Conservation (phyloP, 768 basidiomycete species). For the Daedaleopsis sinensis region DNA sequence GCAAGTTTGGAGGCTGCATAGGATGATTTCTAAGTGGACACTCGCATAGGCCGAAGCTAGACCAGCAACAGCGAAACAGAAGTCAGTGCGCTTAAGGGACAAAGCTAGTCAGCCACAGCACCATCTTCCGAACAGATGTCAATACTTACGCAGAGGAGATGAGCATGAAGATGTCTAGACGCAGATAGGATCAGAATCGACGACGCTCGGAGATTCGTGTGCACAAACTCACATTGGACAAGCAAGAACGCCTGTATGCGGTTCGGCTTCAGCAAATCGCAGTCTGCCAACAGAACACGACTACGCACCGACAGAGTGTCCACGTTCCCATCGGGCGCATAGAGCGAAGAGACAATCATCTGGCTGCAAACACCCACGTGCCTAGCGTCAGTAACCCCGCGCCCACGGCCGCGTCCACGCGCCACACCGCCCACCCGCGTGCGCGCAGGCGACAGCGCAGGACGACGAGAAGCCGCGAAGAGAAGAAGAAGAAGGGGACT, state of each 20-base stretch:
- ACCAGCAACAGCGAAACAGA: slow-evolving; percentile 28
- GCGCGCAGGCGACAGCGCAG: too few relatives aligned
- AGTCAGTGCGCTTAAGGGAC: slow-evolving; percentile 23
- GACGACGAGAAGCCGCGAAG: background rate
- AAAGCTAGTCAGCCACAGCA: background rate
- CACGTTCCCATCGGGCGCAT: slow-evolving; percentile 46
- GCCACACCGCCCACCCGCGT: background rate
- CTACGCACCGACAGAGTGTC: slow-evolving; percentile 44
- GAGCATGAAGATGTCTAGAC: slow-evolving; percentile 46
- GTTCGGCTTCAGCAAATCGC: too few relatives aligned
- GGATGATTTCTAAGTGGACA: background rate
- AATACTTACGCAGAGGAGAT: slow-evolving; percentile 44
- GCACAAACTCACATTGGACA: slow-evolving; percentile 42
- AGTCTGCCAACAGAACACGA: background rate
- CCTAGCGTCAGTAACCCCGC: slow-evolving; percentile 2
- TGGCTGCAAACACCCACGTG: slow-evolving; percentile 34
- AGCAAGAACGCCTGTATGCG: slow-evolving; percentile 40
- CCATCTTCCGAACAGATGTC: background rate
- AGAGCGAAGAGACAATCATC: slow-evolving; percentile 46
- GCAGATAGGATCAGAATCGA: background rate
- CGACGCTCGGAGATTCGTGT: background rate
- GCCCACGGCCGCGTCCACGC: background rate
- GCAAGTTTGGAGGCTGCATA: background rate
- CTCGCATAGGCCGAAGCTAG: background rate
- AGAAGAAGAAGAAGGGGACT: slow-evolving; percentile 17